phyloP scores from a whole-genome alignment of 83 land plant species.

The Picea mariana region DNA sequence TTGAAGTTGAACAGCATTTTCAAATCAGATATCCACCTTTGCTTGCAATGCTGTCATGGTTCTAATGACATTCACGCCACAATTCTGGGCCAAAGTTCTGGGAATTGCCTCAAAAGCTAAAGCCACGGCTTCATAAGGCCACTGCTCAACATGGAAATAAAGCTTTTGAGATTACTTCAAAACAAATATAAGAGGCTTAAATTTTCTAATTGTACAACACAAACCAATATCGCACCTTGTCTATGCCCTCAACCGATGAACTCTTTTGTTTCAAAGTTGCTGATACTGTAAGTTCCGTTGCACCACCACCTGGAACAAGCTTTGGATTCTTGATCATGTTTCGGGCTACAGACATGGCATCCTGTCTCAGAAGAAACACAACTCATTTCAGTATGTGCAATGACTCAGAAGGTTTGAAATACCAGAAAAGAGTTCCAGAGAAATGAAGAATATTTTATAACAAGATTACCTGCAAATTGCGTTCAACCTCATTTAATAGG shows the following conservation, averaged over 20 bases:
- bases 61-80: slow-evolving; percentile 96
- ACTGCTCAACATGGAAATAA: slow-evolving; percentile 46
- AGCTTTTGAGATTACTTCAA: background rate
- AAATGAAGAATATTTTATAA: slow-evolving; percentile 1
- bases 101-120: slow-evolving; percentile 96
- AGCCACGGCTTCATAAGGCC: slow-evolving; percentile 99
- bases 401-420: background rate
- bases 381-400: background rate
- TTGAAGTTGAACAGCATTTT: background rate
- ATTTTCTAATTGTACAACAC: background rate
- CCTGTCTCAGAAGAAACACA: slow-evolving; percentile 35
- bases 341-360: slow-evolving; percentile 95
- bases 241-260: slow-evolving; percentile 88
- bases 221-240: slow-evolving; percentile 50
- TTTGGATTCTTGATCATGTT: slow-evolving; percentile 95
- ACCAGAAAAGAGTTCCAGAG: background rate
- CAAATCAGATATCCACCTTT: slow-evolving; percentile 45
- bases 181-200: background rate
- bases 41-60: slow-evolving; percentile 98
- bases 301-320: slow-evolving; percentile 99
- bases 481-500: slow-evolving; percentile 92
- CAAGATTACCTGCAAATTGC: slow-evolving; percentile 80
- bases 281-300: slow-evolving; percentile 92
- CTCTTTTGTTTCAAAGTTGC: slow-evolving; percentile 87
- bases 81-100: slow-evolving; percentile 91